Percentiles rank a stretch among this genome's conserved stretches.
Evolutionary conservation across 2,329 filamentous ascomycete species (phyloP).

Genomic region (Botrytis medusae): DNA sequence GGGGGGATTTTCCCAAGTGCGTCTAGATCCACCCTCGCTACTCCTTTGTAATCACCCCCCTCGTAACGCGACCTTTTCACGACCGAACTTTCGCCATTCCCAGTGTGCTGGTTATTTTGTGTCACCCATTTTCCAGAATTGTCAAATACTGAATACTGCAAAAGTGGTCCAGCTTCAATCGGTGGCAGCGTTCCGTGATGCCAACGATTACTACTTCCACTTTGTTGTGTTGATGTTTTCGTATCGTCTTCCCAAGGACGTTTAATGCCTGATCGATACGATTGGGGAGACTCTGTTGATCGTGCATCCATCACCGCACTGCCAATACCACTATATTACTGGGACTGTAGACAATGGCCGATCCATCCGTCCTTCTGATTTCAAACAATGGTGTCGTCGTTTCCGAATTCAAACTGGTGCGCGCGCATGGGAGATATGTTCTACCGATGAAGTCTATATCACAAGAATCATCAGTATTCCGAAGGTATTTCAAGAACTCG

Average conservation of each 20-base stretch:
- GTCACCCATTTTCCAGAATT: constrained; percentile 22
- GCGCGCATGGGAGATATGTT: not conserved
- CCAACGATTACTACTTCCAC: constrained; percentile 28
- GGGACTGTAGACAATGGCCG: constrained; percentile 27
- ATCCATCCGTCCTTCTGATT: constrained; percentile 41
- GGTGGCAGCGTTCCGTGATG: constrained; percentile 32
- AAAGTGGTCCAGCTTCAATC: constrained; percentile 30
- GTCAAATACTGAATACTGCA: constrained; percentile 24
- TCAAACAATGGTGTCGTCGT: not conserved
- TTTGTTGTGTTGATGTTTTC: constrained; percentile 4
- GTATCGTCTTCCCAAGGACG: constrained; percentile 37
- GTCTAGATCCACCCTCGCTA: constrained; percentile 25
- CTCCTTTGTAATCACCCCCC: constrained; percentile 28
- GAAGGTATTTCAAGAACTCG: not conserved
- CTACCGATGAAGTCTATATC: constrained; percentile 1
- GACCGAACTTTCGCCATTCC: constrained; percentile 26
- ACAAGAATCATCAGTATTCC: constrained; percentile 1
- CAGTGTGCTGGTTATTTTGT: constrained; percentile 24
- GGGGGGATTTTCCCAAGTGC: constrained; percentile 26
- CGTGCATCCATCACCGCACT: constrained; percentile 38
- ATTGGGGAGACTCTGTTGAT: constrained; percentile 35
- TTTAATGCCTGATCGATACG: constrained; percentile 34
- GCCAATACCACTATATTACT: constrained; percentile 32
- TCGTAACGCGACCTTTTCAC: constrained; percentile 33
- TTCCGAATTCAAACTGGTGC: not conserved